Evolutionary conservation across 331 rosid genomes (phyloP), one percentile per base, ranked within the genome.

Genomic region (Quercus tomentella): DNA sequence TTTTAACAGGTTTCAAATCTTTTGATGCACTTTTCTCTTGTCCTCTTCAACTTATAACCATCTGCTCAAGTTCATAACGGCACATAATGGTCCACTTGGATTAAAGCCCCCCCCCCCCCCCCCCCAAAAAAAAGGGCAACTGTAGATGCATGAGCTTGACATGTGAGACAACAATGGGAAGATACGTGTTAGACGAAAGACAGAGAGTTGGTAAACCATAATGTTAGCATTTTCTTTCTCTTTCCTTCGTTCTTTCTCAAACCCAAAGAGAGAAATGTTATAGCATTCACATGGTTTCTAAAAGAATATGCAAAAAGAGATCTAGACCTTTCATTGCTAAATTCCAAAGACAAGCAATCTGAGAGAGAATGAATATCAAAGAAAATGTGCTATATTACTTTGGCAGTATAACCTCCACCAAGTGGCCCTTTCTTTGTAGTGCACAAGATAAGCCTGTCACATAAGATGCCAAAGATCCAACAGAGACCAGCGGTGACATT

Each of bases 341-440:
- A 25, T 45, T 61, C 72, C 56, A 62, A 60, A 60, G 22, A 22
- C 35, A 62, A 41, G 70, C 33, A 81, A 35, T 72, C 78, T 26
- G 76, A 74, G 28, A 35, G 55, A 73, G 62, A 68, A 83, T 21
- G 23, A 74, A 81, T 51, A 84, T 58, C 23, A 71, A 67, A 77
- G 23, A 49, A 76, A 23, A 31, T 71, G 75, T 72, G 49, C 83
- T 74, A 33, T 54, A 79, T 90, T 92, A 94, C 98, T 88, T 94
- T 84, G 97, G 98, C 86, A 94, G 78, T 79, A 94, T 92, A 79
- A 92, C 93, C 90, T 94, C 98, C 84, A 89, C 98, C 79, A 88
- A 78, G 84, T 94, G 88, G 41, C 98, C 98, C 84, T 88, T 88
- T 88, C 92, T 89, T 84, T 94, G 98, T 70, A 94, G 87, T 58